Conservation (phyloP, 345 rosid species). For the Punica granatum region DNA sequence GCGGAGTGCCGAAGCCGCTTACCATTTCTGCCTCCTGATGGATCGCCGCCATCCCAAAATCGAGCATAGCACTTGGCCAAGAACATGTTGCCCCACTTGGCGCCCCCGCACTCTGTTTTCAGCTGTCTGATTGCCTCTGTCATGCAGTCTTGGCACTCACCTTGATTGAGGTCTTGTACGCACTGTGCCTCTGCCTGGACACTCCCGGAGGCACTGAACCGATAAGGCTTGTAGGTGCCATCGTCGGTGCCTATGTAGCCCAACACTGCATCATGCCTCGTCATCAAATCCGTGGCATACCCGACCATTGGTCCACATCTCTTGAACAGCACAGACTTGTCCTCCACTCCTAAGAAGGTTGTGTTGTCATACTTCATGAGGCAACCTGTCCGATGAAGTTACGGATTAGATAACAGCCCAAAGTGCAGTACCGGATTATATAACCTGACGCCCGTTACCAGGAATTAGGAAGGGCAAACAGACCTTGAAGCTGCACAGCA, state of each 20-base stretch:
- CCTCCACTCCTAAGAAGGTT: slow-evolving; percentile 65
- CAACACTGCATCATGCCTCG: slow-evolving; percentile 49
- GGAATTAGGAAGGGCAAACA: background rate
- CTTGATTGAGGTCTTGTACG: slow-evolving; percentile 58
- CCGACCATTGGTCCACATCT: slow-evolving; percentile 55
- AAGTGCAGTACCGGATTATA: too few relatives aligned
- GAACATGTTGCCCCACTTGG: slow-evolving; percentile 71
- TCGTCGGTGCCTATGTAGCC: slow-evolving; percentile 30
- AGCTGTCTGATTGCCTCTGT: slow-evolving; percentile 61
- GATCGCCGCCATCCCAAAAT: slow-evolving; percentile 43
- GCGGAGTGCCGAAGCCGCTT: background rate
- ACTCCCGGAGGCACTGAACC: slow-evolving; percentile 44
- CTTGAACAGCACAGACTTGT: slow-evolving; percentile 54
- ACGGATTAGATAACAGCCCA: too few relatives aligned
- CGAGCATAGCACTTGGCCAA: slow-evolving; percentile 82
- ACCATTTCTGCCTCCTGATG: slow-evolving; percentile 38
- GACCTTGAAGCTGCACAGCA: slow-evolving; percentile 59
- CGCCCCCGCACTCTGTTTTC: slow-evolving; percentile 46
- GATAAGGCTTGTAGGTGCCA: slow-evolving; percentile 15
- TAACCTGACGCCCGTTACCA: too few relatives aligned
- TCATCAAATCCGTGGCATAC: slow-evolving; percentile 29
- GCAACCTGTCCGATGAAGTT: slow-evolving; percentile 20
- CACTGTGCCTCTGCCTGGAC: slow-evolving; percentile 71
- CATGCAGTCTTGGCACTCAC: slow-evolving; percentile 80
- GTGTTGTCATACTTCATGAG: slow-evolving; percentile 60